These are phyloP conservation scores for Leccinum subrobustum DNA, from an alignment of 1,284 basidiomycete species.

Conservation along the genomic window DNA sequence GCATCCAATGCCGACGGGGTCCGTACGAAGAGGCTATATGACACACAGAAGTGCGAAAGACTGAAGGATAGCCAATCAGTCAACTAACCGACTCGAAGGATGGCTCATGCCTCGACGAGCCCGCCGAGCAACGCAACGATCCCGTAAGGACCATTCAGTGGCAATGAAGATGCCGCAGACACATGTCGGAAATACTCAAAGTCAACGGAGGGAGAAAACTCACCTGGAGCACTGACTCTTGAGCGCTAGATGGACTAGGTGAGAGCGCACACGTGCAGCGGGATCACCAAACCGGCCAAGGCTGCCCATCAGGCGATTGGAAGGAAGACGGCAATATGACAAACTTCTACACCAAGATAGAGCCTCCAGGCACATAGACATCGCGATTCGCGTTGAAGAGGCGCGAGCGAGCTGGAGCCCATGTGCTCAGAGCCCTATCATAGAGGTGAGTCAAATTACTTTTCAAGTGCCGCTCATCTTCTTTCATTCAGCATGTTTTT, in stretches of 20 bases:
- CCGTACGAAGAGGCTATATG: neutral
- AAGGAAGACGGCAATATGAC: neutral
- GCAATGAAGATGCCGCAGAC: neutral
- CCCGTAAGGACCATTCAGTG: neutral
- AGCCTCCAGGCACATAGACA: too few relatives aligned
- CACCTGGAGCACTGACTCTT: neutral
- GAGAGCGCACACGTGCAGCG: neutral
- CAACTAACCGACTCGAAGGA: neutral
- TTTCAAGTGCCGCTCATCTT: too few relatives aligned
- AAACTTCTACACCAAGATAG: neutral
- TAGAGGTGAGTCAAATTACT: too few relatives aligned
- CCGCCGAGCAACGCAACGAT: neutral
- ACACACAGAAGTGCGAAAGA: neutral
- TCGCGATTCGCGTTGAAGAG: too few relatives aligned
- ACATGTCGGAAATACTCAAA: neutral
- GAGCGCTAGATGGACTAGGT: neutral
- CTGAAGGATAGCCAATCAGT: neutral
- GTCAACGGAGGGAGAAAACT: too few relatives aligned
- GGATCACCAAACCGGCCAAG: neutral
- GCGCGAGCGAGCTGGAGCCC: neutral
- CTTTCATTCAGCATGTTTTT: too few relatives aligned
- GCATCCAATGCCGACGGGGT: neutral
- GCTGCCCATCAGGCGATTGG: neutral
- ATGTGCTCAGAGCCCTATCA: too few relatives aligned
- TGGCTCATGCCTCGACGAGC: neutral